Conservation (phyloP, 306 rosid species). For the Quercus cerris region DNA sequence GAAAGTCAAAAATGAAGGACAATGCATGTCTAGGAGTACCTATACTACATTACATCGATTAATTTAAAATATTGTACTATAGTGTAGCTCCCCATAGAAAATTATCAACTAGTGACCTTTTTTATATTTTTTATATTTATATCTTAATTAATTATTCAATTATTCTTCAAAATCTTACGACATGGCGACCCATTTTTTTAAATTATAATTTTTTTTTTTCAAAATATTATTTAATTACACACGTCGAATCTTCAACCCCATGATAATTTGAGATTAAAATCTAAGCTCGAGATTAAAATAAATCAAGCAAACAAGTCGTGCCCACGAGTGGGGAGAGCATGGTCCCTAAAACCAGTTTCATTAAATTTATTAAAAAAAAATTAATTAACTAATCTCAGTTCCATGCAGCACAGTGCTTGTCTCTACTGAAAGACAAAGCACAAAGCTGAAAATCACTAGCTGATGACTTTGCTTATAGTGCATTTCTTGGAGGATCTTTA, state of each 20-base stretch:
- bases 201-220: background rate
- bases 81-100: slow-evolving; percentile 14
- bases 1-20: slow-evolving; percentile 21
- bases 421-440: slow-evolving; percentile 44
- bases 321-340: slow-evolving; percentile 64
- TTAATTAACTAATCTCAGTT: slow-evolving; percentile 54
- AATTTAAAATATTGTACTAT: slow-evolving; percentile 1
- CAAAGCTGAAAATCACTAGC: slow-evolving; percentile 15
- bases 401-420: slow-evolving; percentile 38
- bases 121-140: background rate
- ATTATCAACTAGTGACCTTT: background rate
- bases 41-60: background rate
- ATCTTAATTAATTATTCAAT: background rate
- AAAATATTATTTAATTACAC: slow-evolving; percentile 1
- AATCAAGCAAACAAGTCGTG: slow-evolving; percentile 46
- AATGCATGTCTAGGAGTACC: slow-evolving; percentile 30
- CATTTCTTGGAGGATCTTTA: slow-evolving; percentile 23
- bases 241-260: slow-evolving; percentile 28
- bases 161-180: background rate
- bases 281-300: background rate
- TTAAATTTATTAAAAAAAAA: slow-evolving; percentile 15
- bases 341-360: slow-evolving; percentile 63
- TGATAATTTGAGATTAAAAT: background rate
- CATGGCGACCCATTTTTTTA: slow-evolving; percentile 29
- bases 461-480: background rate